Conservation (phyloP, 441 rosid species). For the Manihot esculenta region DNA sequence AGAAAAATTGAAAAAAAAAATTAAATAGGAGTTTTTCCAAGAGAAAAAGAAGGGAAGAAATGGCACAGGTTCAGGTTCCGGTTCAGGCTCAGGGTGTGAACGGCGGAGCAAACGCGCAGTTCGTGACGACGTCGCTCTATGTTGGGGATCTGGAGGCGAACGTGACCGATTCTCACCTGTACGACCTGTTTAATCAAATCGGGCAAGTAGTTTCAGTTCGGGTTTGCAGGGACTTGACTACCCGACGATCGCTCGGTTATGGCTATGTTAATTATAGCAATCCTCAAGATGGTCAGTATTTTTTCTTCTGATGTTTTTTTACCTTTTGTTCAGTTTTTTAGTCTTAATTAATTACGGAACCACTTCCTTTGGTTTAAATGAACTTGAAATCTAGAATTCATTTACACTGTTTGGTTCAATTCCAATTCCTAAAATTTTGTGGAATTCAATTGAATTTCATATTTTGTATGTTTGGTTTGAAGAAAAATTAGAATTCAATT, state of each 20-base stretch:
- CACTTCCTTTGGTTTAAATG: neutral
- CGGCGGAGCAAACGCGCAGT: slow-evolving; percentile 45
- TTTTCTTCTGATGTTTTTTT: neutral
- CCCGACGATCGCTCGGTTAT: slow-evolving; percentile 79
- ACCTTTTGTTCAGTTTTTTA: neutral
- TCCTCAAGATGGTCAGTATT: slow-evolving; percentile 64
- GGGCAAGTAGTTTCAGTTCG: slow-evolving; percentile 82
- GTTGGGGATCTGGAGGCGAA: slow-evolving; percentile 82
- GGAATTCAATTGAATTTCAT: too few relatives aligned
- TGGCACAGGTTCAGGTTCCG: slow-evolving; percentile 76
- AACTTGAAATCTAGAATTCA: too few relatives aligned
- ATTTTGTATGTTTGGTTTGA: too few relatives aligned
- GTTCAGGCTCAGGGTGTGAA: slow-evolving; percentile 46
- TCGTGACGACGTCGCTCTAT: slow-evolving; percentile 61
- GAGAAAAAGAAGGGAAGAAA: slow-evolving; percentile 23
- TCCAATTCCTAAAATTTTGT: too few relatives aligned
- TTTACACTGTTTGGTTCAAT: too few relatives aligned
- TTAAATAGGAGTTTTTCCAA: neutral
- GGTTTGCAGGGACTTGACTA: slow-evolving; percentile 66
- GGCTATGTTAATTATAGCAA: slow-evolving; percentile 76
- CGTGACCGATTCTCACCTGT: slow-evolving; percentile 75
- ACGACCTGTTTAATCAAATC: slow-evolving; percentile 65
- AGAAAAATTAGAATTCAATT: too few relatives aligned
- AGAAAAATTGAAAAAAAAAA: slow-evolving; percentile 32
- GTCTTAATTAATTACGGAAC: neutral